A percentile compares a stretch with the other conserved stretches of the same genome.
phyloP scores from a whole-genome alignment of 805 yeast species.

The Saturnispora silvae region DNA sequence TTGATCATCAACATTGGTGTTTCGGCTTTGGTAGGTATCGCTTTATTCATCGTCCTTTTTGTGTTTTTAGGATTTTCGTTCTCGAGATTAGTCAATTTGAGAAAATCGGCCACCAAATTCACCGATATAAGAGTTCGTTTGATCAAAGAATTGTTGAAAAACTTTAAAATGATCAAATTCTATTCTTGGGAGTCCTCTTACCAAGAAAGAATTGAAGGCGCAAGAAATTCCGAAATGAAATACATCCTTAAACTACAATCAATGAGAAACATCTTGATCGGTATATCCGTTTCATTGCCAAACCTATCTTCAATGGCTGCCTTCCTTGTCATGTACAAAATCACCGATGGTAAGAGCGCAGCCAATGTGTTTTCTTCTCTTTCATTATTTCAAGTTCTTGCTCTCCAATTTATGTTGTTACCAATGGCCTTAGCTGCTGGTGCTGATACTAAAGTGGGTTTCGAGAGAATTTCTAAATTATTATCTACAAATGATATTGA shows the following conservation, averaged over 20 bases:
- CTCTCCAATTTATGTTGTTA: conserved; percentile 53
- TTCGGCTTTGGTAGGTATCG: conserved; percentile 63
- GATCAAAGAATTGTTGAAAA: conserved; percentile 69
- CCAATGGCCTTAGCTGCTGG: conserved; percentile 61
- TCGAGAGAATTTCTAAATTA: conserved; percentile 45
- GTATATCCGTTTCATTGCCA: conserved; percentile 52
- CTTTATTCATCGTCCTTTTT: conserved; percentile 40
- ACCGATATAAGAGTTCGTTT: conserved; percentile 72
- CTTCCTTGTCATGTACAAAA: conserved; percentile 31
- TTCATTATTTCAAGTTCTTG: conserved; percentile 50
- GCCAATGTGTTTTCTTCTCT: conserved; percentile 61
- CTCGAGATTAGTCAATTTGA: conserved; percentile 37
- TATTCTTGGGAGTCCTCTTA: conserved; percentile 90
- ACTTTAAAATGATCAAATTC: conserved; percentile 71
- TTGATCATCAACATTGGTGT: conserved; percentile 62
- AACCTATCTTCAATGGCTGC: conserved; percentile 58
- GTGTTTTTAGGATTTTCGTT: conserved; percentile 35
- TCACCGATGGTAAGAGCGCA: conserved; percentile 33
- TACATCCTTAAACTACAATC: conserved; percentile 50
- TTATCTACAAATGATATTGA: conserved; percentile 33
- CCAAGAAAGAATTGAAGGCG: conserved; percentile 38
- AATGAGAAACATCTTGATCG: conserved; percentile 45
- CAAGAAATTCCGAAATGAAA: conserved; percentile 54
- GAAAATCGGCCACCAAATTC: conserved; percentile 45
- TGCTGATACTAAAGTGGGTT: conserved; percentile 53